Conservation (phyloP, 805 yeast genomes). For the Metschnikowia lachancei region DNA sequence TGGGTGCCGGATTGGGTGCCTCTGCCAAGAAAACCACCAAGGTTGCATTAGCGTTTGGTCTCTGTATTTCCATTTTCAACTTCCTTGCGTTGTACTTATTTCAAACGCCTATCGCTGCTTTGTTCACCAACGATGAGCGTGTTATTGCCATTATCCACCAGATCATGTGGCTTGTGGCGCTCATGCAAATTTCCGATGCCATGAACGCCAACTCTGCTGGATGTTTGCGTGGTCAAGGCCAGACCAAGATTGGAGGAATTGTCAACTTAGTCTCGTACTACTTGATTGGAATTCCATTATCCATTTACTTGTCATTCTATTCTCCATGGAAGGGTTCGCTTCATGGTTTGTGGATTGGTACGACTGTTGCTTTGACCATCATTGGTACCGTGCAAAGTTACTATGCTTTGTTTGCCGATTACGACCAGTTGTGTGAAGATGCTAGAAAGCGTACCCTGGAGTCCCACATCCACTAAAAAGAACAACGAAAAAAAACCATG, state of each 20-base stretch:
- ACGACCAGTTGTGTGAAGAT: slow-evolving; percentile 35
- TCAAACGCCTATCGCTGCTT: slow-evolving; percentile 32
- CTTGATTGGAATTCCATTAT: slow-evolving; percentile 59
- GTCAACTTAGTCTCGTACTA: slow-evolving; percentile 58
- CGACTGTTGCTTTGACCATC: slow-evolving; percentile 30
- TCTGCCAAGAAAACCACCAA: slow-evolving; percentile 37
- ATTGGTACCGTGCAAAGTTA: slow-evolving; percentile 21
- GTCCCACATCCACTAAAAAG: slow-evolving; percentile 2
- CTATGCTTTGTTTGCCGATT: slow-evolving; percentile 47
- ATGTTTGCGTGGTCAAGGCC: slow-evolving; percentile 75
- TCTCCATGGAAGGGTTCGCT: slow-evolving; percentile 46
- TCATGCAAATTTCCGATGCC: slow-evolving; percentile 70
- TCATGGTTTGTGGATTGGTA: slow-evolving; percentile 60
- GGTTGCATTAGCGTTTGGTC: slow-evolving; percentile 39
- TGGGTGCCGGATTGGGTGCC: slow-evolving; percentile 45
- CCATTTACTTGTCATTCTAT: slow-evolving; percentile 52
- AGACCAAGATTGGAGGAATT: slow-evolving; percentile 60
- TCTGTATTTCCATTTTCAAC: slow-evolving; percentile 33
- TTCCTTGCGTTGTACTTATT: slow-evolving; percentile 32
- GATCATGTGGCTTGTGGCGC: slow-evolving; percentile 61
- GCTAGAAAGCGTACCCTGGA: slow-evolving; percentile 36
- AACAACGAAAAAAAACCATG: not conserved
- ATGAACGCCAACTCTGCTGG: slow-evolving; percentile 73
- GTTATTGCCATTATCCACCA: slow-evolving; percentile 51
- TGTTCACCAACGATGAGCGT: slow-evolving; percentile 59